A percentile compares a stretch with the other conserved stretches of the same genome.
Evolutionary conservation across 1,284 basidiomycete species (phyloP).

Genomic region (Papiliotrema terrestris): DNA sequence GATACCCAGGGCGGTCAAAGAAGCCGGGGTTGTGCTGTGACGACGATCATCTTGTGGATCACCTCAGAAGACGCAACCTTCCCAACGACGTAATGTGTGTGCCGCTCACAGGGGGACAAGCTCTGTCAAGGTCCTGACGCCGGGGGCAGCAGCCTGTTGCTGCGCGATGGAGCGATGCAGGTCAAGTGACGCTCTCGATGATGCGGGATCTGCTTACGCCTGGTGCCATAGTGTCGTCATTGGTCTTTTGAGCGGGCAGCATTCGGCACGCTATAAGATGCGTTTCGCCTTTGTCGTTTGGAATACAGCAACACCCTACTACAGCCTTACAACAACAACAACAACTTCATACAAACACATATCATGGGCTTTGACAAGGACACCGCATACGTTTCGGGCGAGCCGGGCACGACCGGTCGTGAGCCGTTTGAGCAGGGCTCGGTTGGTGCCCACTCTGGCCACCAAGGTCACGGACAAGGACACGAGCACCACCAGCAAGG

Average conservation of each 20-base stretch:
- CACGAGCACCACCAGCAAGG: not conserved
- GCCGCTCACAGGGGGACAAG: no score
- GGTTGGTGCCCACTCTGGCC: not conserved
- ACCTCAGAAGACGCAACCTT: no score
- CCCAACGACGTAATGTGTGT: no score
- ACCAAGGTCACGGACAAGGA: not conserved
- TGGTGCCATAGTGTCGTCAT: not conserved
- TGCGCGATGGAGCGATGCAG: no score
- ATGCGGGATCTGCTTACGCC: not conserved
- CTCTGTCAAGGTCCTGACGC: no score
- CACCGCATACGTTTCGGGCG: slow-evolving; percentile 3
- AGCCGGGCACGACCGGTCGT: slow-evolving; percentile 6
- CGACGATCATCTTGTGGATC: no score
- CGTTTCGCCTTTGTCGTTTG: not conserved
- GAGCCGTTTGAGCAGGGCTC: not conserved
- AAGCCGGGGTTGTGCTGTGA: no score
- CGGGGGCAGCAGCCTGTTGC: no score
- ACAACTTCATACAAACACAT: not conserved
- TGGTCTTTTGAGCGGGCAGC: not conserved
- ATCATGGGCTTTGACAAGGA: no score
- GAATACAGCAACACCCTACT: not conserved
- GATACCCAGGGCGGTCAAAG: no score
- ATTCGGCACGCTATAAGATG: not conserved
- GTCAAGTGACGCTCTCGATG: no score
- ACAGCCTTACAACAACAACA: not conserved